A percentile compares a stretch with the other conserved stretches of the same genome.
Conservation (phyloP, 305 asterid species). For the Solanum hybrid region DNA sequence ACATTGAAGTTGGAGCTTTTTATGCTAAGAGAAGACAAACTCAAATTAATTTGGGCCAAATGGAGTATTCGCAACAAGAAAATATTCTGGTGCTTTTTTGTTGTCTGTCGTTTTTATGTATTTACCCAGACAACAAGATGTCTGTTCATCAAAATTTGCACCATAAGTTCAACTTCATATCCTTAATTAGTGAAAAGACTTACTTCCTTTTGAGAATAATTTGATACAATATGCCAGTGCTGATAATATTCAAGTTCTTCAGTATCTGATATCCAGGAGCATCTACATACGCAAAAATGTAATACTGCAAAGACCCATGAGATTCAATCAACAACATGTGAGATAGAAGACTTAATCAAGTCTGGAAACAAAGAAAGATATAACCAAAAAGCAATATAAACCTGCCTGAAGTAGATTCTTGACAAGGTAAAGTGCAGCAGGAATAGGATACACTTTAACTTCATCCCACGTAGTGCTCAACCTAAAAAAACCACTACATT, state of each 20-base stretch:
- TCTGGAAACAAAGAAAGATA: not conserved
- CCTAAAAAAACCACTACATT: constrained; percentile 28
- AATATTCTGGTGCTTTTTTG: not conserved
- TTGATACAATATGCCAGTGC: constrained; percentile 87
- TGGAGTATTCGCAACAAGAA: not conserved
- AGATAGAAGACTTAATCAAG: not conserved
- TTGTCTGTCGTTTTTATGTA: not conserved
- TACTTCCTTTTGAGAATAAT: constrained; percentile 89
- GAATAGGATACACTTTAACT: constrained; percentile 88
- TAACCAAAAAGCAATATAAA: constrained; percentile 10
- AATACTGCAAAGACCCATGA: constrained; percentile 58
- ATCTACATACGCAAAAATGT: constrained; percentile 93
- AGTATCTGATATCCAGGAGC: constrained; percentile 99
- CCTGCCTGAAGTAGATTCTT: constrained; percentile 93
- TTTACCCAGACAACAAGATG: not conserved
- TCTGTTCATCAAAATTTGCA: not conserved
- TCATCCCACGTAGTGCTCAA: constrained; percentile 90
- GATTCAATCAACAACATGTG: constrained; percentile 16
- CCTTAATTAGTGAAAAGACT: constrained; percentile 19
- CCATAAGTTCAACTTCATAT: constrained; percentile 8
- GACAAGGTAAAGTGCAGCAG: constrained; percentile 90
- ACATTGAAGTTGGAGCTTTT: not conserved
- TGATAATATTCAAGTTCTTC: constrained; percentile 89
- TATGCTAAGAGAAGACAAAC: not conserved
- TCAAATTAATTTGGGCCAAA: not conserved